Conservation (phyloP, 805 yeast genomes). For the Metahyphopichia silvanorum region DNA sequence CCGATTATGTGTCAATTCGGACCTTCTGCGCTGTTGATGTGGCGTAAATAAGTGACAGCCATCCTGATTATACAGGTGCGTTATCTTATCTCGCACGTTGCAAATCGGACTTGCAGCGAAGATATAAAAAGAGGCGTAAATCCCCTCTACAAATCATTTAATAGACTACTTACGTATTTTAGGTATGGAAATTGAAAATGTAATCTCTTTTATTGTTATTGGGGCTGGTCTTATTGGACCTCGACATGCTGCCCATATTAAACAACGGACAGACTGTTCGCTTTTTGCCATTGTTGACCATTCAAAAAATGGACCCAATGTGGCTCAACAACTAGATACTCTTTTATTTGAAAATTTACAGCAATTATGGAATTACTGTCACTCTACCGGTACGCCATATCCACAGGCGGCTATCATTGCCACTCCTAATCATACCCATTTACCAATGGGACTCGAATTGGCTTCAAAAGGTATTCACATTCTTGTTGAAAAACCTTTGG, state of each 20-base stretch:
- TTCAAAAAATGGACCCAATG: conserved; percentile 24
- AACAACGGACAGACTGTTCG: conserved; percentile 18
- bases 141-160: too few species aligned
- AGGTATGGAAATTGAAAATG: too few species aligned
- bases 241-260: conserved; percentile 35
- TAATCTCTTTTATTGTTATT: conserved; percentile 22
- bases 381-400: conserved; percentile 14
- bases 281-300: conserved; percentile 36
- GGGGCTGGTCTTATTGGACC: conserved; percentile 43
- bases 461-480: conserved; percentile 34
- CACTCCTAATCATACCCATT: conserved; percentile 42
- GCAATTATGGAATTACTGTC: conserved; percentile 23
- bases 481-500: conserved; percentile 39
- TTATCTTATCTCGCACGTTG: too few species aligned
- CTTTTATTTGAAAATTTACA: conserved; percentile 20
- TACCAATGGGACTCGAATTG: conserved; percentile 27
- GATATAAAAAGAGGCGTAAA: too few species aligned
- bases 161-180: too few species aligned
- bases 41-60: too few species aligned
- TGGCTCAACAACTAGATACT: conserved; percentile 24
- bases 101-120: too few species aligned
- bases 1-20: too few species aligned
- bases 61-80: too few species aligned
- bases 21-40: too few species aligned
- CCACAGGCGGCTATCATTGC: conserved; percentile 41